Percentiles rank a stretch among this genome's conserved stretches.
Conservation (phyloP, 2,329 filamentous ascomycete genomes). For the Fusarium zealandicum region DNA sequence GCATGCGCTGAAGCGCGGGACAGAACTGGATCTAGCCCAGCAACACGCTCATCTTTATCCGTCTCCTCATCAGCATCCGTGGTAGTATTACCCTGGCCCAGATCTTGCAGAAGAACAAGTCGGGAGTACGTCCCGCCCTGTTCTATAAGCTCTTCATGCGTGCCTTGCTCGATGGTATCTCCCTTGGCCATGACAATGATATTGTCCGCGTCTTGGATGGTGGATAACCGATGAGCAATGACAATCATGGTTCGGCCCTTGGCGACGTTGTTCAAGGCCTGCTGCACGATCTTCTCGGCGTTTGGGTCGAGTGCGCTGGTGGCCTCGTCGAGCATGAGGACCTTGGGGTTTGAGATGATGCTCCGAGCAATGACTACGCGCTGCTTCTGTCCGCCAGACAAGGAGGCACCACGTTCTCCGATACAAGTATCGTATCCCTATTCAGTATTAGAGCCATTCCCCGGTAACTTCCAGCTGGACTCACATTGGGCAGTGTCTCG, state of each 20-base stretch:
- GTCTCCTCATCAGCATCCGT: slow-evolving; percentile 26
- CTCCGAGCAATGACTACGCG: slow-evolving; percentile 71
- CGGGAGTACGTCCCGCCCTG: slow-evolving; percentile 57
- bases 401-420: slow-evolving; percentile 68
- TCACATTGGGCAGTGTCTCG: slow-evolving; percentile 50
- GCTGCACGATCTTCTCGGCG: slow-evolving; percentile 60
- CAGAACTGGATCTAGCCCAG: slow-evolving; percentile 38
- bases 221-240: slow-evolving; percentile 68
- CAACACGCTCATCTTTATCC: slow-evolving; percentile 49
- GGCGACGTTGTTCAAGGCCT: slow-evolving; percentile 61
- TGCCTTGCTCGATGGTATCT: slow-evolving; percentile 66
- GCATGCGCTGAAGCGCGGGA: slow-evolving; percentile 37
- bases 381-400: slow-evolving; percentile 73
- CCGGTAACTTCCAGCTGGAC: slow-evolving; percentile 27
- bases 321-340: slow-evolving; percentile 74
- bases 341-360: slow-evolving; percentile 68
- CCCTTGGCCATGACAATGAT: slow-evolving; percentile 71
- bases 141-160: slow-evolving; percentile 63
- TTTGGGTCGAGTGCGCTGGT: slow-evolving; percentile 64
- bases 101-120: slow-evolving; percentile 56
- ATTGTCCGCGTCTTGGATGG: slow-evolving; percentile 67
- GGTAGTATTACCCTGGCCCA: slow-evolving; percentile 36
- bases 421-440: slow-evolving; percentile 67
- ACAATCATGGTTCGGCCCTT: slow-evolving; percentile 69
- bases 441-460: neutral